phyloP scores from a whole-genome alignment of 208 protist genomes.

The Angomonas deanei region DNA sequence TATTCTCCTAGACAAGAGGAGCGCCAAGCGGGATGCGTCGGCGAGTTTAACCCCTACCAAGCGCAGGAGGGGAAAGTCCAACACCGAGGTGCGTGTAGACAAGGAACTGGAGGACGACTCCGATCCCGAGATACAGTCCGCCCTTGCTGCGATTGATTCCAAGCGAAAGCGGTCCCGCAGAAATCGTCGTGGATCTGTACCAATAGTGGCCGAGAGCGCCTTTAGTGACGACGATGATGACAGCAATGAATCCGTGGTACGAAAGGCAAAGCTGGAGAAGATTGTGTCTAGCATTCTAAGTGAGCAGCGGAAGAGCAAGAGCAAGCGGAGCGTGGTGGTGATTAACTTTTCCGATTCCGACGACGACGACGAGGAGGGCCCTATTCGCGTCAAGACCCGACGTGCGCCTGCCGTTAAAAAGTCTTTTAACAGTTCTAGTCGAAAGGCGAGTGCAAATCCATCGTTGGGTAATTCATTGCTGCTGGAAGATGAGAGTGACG shows the following conservation, averaged over 20 bases:
- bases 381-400: not conserved
- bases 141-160: conserved; percentile 31
- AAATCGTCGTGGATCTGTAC: conserved; percentile 22
- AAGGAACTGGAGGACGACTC: conserved; percentile 45
- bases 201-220: conserved; percentile 36
- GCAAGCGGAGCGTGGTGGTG: conserved; percentile 78
- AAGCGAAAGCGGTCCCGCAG: conserved; percentile 8
- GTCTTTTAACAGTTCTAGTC: not conserved
- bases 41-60: conserved; percentile 33
- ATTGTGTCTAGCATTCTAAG: conserved; percentile 63
- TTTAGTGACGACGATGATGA: conserved; percentile 13
- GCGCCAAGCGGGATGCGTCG: conserved; percentile 26
- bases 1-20: conserved; percentile 48
- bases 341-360: conserved; percentile 70
- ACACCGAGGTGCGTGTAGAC: conserved; percentile 18
- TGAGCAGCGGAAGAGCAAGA: conserved; percentile 45
- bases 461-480: conserved; percentile 52
- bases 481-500: conserved; percentile 53
- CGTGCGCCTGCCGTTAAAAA: no score
- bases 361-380: conserved; percentile 3
- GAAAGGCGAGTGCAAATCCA: conserved; percentile 23
- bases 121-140: conserved; percentile 51
- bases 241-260: conserved; percentile 15
- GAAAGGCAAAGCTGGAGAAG: conserved; percentile 53
- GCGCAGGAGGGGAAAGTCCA: conserved; percentile 11